Evolutionary conservation across 495 filamentous ascomycete species (phyloP).

Genomic region (Aspergillus cavernicola): DNA sequence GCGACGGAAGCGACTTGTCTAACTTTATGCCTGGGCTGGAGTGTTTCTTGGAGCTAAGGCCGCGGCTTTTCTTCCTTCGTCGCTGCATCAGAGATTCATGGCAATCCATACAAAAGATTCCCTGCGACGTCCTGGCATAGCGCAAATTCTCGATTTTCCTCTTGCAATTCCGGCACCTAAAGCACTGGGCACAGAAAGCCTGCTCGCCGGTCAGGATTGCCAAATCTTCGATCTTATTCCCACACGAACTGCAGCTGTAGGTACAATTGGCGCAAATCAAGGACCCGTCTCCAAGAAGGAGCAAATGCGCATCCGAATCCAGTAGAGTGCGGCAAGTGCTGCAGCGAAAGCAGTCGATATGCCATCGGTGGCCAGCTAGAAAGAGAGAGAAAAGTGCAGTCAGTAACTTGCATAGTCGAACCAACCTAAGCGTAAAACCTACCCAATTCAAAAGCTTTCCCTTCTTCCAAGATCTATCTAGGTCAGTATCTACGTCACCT

Average conservation of each 20-base stretch:
- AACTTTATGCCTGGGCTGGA: conserved; percentile 60
- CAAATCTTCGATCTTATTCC: conserved; percentile 96
- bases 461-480: conserved; percentile 87
- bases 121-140: conserved; percentile 96
- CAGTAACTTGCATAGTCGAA: conserved; percentile 1
- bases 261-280: conserved; percentile 99
- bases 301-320: conserved; percentile 96
- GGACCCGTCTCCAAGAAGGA: conserved; percentile 95
- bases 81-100: conserved; percentile 98
- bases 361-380: conserved; percentile 94
- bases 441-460: conserved; percentile 98
- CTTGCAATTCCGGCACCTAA: conserved; percentile 97
- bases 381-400: conserved; percentile 22
- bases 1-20: conserved; percentile 91
- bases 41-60: conserved; percentile 51
- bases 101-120: conserved; percentile 99
- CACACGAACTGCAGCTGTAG: conserved; percentile 96
- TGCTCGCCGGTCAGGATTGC: conserved; percentile 98
- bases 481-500: conserved; percentile 14
- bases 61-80: conserved; percentile 79
- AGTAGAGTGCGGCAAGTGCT: conserved; percentile 93
- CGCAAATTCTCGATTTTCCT: conserved; percentile 96
- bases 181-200: conserved; percentile 97
- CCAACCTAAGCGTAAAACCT: conserved; percentile 36
- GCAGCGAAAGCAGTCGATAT: conserved; percentile 99